Conservation (phyloP, 139 green algal genomes). For the Chlorella sorokiniana region DNA sequence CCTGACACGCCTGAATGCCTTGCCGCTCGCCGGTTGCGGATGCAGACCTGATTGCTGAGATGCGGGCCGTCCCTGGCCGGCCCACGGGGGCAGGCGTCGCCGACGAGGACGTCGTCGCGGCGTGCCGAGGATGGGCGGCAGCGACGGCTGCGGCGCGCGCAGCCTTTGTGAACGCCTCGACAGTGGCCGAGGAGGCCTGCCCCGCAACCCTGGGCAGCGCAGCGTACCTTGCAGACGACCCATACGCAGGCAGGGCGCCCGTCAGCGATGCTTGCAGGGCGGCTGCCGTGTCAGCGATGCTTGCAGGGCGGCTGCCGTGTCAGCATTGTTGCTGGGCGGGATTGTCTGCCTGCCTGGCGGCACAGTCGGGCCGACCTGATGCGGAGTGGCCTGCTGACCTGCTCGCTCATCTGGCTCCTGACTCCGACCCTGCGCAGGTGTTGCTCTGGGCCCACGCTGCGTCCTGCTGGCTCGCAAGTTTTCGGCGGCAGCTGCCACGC, state of each 20-base stretch:
- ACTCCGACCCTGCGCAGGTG: not conserved
- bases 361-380: not conserved
- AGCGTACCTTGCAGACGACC: not conserved
- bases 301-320: no score
- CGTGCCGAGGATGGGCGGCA: not conserved
- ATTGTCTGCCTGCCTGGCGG: not conserved
- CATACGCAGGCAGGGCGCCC: not conserved
- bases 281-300: no score
- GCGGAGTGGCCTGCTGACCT: no score
- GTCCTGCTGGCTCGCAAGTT: constrained; percentile 29
- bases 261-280: not conserved
- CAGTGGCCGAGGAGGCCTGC: not conserved
- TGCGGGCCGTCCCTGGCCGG: not conserved
- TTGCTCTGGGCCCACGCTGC: not conserved
- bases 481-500: not conserved
- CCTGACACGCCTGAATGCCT: no score
- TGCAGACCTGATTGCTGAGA: constrained; percentile 19
- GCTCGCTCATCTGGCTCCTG: not conserved
- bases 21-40: not conserved
- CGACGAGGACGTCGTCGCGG: not conserved
- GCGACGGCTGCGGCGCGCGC: not conserved
- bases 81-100: not conserved
- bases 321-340: no score
- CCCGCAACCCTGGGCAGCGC: constrained; percentile 4
- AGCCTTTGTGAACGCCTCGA: not conserved